These are phyloP conservation scores for Clarireedia paspali DNA, from an alignment of 2,329 filamentous ascomycete genomes.

Conservation along the genomic window DNA sequence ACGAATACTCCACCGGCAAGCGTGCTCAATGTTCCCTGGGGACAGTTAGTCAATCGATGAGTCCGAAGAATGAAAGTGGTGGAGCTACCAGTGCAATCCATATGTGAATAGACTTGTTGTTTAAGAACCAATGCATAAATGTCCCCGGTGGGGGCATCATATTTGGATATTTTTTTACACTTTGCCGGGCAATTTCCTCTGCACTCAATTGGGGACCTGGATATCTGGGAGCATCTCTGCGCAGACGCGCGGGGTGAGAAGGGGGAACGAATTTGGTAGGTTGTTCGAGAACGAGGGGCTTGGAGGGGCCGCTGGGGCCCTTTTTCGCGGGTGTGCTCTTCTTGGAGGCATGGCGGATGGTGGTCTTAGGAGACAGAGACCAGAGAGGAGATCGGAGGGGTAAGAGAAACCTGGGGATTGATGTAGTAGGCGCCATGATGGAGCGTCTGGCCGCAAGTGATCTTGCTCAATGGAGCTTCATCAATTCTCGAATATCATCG, in stretches of 20 bases:
- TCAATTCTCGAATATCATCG: background rate
- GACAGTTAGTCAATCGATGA: background rate
- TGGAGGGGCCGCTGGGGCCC: conserved; percentile 26
- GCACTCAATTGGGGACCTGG: conserved; percentile 59
- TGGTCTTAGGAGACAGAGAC: conserved; percentile 32
- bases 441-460: background rate
- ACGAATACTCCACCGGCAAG: conserved; percentile 68
- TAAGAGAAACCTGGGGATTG: conserved; percentile 62
- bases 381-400: conserved; percentile 52
- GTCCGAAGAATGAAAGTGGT: background rate
- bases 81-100: conserved; percentile 71
- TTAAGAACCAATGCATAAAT: conserved; percentile 78
- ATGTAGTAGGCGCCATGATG: conserved; percentile 33
- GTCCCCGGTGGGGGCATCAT: conserved; percentile 81
- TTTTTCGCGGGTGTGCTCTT: conserved; percentile 19
- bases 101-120: conserved; percentile 67
- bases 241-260: conserved; percentile 70
- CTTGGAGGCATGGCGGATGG: conserved; percentile 30
- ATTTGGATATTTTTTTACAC: conserved; percentile 70
- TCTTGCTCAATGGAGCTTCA: too few relatives aligned
- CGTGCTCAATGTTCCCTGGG: conserved; percentile 29
- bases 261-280: conserved; percentile 87
- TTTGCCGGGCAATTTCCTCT: conserved; percentile 59
- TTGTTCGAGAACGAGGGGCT: conserved; percentile 71
- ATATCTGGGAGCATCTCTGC: conserved; percentile 55